These are phyloP conservation scores for Zymoseptoria ardabiliae DNA, from an alignment of 2,329 filamentous ascomycete species.

Conservation along the genomic window DNA sequence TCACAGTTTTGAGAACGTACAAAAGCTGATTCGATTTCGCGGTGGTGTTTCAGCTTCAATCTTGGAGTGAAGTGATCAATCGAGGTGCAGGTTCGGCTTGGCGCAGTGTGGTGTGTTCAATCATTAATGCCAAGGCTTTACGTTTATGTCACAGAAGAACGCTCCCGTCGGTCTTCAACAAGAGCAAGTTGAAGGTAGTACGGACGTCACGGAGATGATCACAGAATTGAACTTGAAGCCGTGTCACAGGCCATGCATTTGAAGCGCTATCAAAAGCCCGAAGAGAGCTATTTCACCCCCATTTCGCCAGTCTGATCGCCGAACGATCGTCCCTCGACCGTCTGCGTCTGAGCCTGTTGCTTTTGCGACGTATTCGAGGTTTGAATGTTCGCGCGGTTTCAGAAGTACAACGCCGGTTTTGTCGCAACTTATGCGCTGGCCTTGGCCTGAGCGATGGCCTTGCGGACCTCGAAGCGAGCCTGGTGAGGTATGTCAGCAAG, in stretches of 20 bases:
- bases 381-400: conserved; percentile 12
- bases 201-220: background rate
- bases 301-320: conserved; percentile 16
- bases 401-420: conserved; percentile 3
- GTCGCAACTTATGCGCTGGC: conserved; percentile 46
- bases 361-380: conserved; percentile 9
- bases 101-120: background rate
- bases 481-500: conserved; percentile 26
- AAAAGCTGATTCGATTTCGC: background rate
- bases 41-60: background rate
- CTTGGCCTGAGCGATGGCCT: conserved; percentile 90
- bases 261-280: conserved; percentile 21
- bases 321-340: conserved; percentile 7
- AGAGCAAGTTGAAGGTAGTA: background rate
- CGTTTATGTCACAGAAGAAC: background rate
- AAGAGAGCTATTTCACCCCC: conserved; percentile 19
- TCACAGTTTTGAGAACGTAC: background rate
- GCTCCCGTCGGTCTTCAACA: background rate
- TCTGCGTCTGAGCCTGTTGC: conserved; percentile 7
- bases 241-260: conserved; percentile 16
- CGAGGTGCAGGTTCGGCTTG: background rate
- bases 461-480: conserved; percentile 92
- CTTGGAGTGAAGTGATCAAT: background rate
- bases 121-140: background rate
- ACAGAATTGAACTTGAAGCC: conserved; percentile 5